A percentile compares a stretch with the other conserved stretches of the same genome.
Conservation (phyloP, 2,329 filamentous ascomycete genomes). For the Ascosphaera acerosa region DNA sequence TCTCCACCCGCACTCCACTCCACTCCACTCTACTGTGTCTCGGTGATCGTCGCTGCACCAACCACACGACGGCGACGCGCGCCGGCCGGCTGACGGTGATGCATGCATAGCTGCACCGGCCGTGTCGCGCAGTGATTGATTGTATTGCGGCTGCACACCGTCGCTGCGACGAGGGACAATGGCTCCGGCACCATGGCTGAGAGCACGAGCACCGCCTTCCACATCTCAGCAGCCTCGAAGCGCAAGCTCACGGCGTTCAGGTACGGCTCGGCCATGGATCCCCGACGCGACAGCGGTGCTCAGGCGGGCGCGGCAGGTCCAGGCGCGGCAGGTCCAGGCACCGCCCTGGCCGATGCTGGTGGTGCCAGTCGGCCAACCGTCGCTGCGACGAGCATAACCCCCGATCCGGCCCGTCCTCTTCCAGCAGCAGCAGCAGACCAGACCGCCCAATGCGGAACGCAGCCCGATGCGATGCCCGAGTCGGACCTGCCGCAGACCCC, state of each 20-base stretch:
- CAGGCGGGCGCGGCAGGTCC: constrained; percentile 18
- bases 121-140: constrained; percentile 1
- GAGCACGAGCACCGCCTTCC: no score
- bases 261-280: constrained; percentile 2
- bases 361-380: background rate
- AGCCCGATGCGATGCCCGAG: background rate
- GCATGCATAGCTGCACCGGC: constrained; percentile 2
- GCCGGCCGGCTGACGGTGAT: background rate
- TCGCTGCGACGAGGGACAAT: no score
- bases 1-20: no score
- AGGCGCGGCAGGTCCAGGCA: background rate
- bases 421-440: no score
- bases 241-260: constrained; percentile 15
- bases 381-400: background rate
- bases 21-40: no score
- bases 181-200: no score
- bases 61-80: background rate
- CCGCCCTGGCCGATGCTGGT: background rate
- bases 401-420: no score
- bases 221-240: constrained; percentile 11
- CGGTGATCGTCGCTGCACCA: background rate
- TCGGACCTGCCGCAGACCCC: background rate
- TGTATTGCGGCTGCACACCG: no score
- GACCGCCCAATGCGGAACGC: background rate
- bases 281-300: background rate